Percentiles rank a stretch among this genome's conserved stretches.
phyloP scores from a whole-genome alignment of 108 stramenopile genomes.

The Chaetoceros tenuissimus region DNA sequence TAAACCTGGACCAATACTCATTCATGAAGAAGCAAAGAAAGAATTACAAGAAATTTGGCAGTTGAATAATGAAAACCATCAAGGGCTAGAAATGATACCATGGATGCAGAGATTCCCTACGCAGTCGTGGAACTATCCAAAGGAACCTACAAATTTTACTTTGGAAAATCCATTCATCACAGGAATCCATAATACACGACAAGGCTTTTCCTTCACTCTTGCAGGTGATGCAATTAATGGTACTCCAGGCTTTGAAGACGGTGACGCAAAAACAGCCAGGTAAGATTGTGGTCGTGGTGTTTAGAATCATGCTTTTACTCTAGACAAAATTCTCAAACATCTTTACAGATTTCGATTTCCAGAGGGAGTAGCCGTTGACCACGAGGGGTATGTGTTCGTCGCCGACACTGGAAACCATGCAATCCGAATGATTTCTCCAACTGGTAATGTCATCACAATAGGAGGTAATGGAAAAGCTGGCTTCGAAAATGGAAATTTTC shows the following conservation, averaged over 20 bases:
- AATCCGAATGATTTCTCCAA: slow-evolving; percentile 49
- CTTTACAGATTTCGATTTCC: slow-evolving; percentile 48
- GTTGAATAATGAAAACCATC: not conserved
- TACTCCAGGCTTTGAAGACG: slow-evolving; percentile 52
- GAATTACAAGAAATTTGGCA: slow-evolving; percentile 8
- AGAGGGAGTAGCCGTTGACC: slow-evolving; percentile 68
- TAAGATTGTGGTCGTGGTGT: slow-evolving; percentile 3
- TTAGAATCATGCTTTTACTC: no score
- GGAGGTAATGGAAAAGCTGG: slow-evolving; percentile 45
- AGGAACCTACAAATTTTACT: slow-evolving; percentile 1
- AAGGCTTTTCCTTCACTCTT: slow-evolving; percentile 43
- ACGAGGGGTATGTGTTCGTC: slow-evolving; percentile 74
- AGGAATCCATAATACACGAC: slow-evolving; percentile 17
- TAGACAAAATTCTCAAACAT: no score
- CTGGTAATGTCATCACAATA: slow-evolving; percentile 54
- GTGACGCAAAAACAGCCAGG: slow-evolving; percentile 38
- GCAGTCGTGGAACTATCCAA: slow-evolving; percentile 48
- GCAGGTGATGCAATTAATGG: slow-evolving; percentile 32
- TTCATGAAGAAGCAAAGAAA: slow-evolving; percentile 9
- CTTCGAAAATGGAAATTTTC: slow-evolving; percentile 24
- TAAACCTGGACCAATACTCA: slow-evolving; percentile 1
- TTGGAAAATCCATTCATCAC: slow-evolving; percentile 19
- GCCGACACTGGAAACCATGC: slow-evolving; percentile 86
- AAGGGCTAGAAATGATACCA: slow-evolving; percentile 7
- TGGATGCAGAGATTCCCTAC: slow-evolving; percentile 21